These are phyloP conservation scores for Cladosporium sp. DNA, from an alignment of 2,329 filamentous ascomycete genomes.

Conservation along the genomic window DNA sequence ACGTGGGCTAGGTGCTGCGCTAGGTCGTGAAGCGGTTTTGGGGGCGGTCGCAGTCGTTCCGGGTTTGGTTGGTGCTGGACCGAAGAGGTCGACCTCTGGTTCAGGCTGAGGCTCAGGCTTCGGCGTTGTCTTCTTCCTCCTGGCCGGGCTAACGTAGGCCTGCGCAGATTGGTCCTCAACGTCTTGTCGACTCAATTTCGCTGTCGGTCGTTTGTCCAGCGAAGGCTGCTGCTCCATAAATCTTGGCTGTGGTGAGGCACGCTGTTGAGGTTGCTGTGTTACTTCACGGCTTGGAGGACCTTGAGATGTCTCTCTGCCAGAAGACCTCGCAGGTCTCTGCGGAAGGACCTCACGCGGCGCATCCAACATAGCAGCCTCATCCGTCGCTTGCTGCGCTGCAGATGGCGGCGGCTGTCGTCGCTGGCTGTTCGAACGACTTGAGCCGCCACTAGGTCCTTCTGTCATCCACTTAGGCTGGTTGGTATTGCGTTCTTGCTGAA, in stretches of 20 bases:
- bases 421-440: slow-evolving; percentile 22
- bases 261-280: slow-evolving; percentile 30
- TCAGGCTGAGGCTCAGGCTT: slow-evolving; percentile 24
- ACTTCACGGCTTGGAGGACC: slow-evolving; percentile 22
- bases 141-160: slow-evolving; percentile 79
- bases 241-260: slow-evolving; percentile 35
- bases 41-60: slow-evolving; percentile 10
- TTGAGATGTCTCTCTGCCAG: slow-evolving; percentile 18
- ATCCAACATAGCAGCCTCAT: slow-evolving; percentile 72
- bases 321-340: slow-evolving; percentile 30
- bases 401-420: slow-evolving; percentile 22
- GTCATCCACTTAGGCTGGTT: slow-evolving; percentile 95
- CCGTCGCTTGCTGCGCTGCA: slow-evolving; percentile 31
- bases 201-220: slow-evolving; percentile 29
- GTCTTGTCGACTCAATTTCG: slow-evolving; percentile 64
- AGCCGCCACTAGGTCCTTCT: slow-evolving; percentile 44
- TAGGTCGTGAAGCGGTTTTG: slow-evolving; percentile 32
- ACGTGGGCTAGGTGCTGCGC: slow-evolving; percentile 35
- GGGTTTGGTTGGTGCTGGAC: slow-evolving; percentile 18
- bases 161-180: slow-evolving; percentile 75
- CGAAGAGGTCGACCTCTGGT: slow-evolving; percentile 31
- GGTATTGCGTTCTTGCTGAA: slow-evolving; percentile 67
- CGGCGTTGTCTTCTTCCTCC: slow-evolving; percentile 64
- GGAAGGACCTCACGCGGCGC: slow-evolving; percentile 52
- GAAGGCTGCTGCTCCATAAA: slow-evolving; percentile 34